Evolutionary conservation across 2,329 filamentous ascomycete genomes (phyloP).

Genomic region (Huntiella moniliformis): DNA sequence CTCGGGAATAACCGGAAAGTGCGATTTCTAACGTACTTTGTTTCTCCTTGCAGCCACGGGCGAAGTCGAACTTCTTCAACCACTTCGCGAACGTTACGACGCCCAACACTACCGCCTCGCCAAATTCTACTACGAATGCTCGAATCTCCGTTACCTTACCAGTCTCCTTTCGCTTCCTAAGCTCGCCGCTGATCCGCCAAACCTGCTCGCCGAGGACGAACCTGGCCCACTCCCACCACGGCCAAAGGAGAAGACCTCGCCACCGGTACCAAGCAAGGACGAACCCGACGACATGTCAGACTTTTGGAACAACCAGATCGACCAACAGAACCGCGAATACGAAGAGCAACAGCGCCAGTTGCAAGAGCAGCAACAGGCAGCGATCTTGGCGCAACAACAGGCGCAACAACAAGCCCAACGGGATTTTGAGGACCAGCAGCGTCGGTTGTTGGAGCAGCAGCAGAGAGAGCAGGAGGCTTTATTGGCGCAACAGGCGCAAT

Average conservation of each 20-base stretch:
- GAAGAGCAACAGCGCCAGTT: constrained; percentile 83
- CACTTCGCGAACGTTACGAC: constrained; percentile 73
- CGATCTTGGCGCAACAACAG: constrained; percentile 64
- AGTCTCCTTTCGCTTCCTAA: constrained; percentile 93
- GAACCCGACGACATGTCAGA: constrained; percentile 88
- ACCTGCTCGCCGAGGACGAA: constrained; percentile 69
- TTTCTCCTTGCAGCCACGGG: constrained; percentile 45
- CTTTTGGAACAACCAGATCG: constrained; percentile 91
- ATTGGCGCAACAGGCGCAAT: constrained; percentile 69
- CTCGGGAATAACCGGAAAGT: background rate
- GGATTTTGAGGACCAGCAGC: constrained; percentile 94
- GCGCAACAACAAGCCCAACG: constrained; percentile 69
- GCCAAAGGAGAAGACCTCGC: constrained; percentile 51
- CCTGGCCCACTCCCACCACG: constrained; percentile 66
- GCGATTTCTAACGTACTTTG: constrained; percentile 13
- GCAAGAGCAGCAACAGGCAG: constrained; percentile 69
- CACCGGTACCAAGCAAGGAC: constrained; percentile 45
- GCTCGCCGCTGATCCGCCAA: constrained; percentile 83
- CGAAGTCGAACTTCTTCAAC: constrained; percentile 80
- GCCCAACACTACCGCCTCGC: constrained; percentile 92
- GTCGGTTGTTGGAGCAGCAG: constrained; percentile 72
- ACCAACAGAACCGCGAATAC: constrained; percentile 81
- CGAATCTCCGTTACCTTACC: constrained; percentile 88
- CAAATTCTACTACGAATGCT: constrained; percentile 98
- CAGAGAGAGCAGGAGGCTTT: constrained; percentile 79